Evolutionary conservation across 176 grass and related monocot species (phyloP).

Genomic region (Hsuehochloa calcarea): DNA sequence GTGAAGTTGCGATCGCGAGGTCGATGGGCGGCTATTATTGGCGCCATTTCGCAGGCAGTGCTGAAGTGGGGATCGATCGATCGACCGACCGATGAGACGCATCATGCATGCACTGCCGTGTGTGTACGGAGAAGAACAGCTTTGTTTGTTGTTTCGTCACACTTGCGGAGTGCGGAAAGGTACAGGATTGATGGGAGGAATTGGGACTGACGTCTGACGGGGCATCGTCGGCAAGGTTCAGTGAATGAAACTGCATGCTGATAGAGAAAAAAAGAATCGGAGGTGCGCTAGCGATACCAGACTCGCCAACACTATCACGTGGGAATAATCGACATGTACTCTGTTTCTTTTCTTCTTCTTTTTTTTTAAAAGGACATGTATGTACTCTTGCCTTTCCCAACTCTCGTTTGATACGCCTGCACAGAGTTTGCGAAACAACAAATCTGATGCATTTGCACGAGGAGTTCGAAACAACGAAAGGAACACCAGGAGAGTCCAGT

Average conservation of each 20-base stretch:
- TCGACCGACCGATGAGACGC: neutral
- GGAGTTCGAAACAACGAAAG: neutral
- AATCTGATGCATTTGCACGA: neutral
- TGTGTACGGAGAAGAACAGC: neutral
- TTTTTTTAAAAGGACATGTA: too few species aligned
- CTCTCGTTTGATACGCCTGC: too few species aligned
- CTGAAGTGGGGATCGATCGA: neutral
- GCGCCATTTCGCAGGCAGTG: neutral
- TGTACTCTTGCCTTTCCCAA: neutral
- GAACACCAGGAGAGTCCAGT: neutral
- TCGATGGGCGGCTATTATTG: neutral
- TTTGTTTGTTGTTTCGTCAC: neutral
- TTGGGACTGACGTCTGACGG: neutral
- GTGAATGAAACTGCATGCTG: neutral
- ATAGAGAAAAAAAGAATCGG: neutral
- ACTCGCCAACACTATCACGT: neutral
- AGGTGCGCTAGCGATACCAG: neutral
- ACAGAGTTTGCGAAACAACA: neutral
- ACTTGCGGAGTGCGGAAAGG: neutral
- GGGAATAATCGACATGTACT: neutral
- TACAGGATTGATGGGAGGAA: neutral
- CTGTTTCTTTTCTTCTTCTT: too few species aligned
- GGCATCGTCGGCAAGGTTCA: conserved; percentile 15
- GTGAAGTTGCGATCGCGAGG: neutral
- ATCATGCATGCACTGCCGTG: neutral